Percentiles rank a stretch among this genome's conserved stretches.
Conservation (phyloP, 306 rosid genomes). For the Urtica urens region DNA sequence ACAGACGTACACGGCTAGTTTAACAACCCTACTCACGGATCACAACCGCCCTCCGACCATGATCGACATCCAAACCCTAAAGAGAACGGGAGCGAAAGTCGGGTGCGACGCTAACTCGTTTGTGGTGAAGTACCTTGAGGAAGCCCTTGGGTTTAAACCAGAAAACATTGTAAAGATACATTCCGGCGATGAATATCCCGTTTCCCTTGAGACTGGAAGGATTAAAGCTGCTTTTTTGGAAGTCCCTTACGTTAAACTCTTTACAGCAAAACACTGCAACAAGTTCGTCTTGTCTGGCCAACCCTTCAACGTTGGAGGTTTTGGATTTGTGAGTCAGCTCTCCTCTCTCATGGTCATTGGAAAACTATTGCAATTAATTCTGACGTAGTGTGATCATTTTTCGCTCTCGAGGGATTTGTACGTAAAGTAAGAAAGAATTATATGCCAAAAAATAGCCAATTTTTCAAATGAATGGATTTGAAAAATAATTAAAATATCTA, state of each 20-base stretch:
- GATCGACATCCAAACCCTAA: constrained; percentile 4
- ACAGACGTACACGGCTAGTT: constrained; percentile 8
- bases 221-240: constrained; percentile 11
- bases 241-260: constrained; percentile 9
- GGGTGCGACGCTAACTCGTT: constrained; percentile 13
- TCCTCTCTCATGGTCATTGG: too few species aligned
- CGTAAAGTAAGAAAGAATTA: too few species aligned
- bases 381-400: too few species aligned
- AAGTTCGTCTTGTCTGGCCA: constrained; percentile 1
- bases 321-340: constrained; percentile 16
- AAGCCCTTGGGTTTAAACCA: constrained; percentile 1
- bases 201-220: constrained; percentile 4
- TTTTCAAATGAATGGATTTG: too few species aligned
- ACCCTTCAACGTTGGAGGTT: constrained; percentile 14
- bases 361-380: too few species aligned
- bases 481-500: too few species aligned
- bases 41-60: neutral
- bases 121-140: constrained; percentile 8
- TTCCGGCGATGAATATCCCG: constrained; percentile 1
- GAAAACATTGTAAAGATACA: constrained; percentile 10
- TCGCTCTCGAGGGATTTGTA: too few species aligned
- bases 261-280: constrained; percentile 10
- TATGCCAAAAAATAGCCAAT: too few species aligned
- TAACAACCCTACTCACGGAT: constrained; percentile 10
- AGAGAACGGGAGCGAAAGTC: constrained; percentile 5